Percentiles rank a stretch among this genome's conserved stretches.
phyloP scores from a whole-genome alignment of 2,329 filamentous ascomycete genomes.

The Colletotrichum sp. region DNA sequence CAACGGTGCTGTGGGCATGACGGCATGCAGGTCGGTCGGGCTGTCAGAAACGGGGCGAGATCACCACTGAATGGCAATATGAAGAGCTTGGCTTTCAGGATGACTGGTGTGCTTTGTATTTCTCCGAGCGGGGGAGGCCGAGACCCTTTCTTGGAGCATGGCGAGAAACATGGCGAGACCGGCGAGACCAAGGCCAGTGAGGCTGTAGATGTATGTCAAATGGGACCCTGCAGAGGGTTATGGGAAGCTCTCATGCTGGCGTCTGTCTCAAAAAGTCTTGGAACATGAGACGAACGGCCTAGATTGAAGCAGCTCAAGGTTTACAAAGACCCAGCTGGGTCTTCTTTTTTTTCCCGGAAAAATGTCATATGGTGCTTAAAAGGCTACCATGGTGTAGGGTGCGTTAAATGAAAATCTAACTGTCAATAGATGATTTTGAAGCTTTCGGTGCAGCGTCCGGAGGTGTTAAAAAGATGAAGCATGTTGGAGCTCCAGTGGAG shows the following conservation, averaged over 20 bases:
- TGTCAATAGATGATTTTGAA: background rate
- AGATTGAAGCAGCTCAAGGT: background rate
- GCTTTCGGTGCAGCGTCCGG: no score
- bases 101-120: background rate
- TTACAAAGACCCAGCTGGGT: background rate
- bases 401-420: rapidly evolving
- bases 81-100: background rate
- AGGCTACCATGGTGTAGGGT: background rate
- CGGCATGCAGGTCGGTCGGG: constrained; percentile 8
- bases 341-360: background rate
- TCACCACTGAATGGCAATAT: background rate
- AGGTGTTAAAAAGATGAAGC: background rate
- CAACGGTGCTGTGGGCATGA: background rate
- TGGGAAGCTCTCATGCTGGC: background rate
- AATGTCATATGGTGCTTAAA: background rate
- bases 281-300: background rate
- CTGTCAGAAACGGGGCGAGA: constrained; percentile 5
- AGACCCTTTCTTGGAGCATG: background rate
- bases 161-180: background rate
- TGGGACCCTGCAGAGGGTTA: background rate
- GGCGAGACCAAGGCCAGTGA: background rate
- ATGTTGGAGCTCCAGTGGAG: background rate
- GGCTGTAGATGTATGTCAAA: background rate
- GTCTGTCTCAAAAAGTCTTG: background rate
- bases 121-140: background rate